Base-by-base conservation (phyloP, 495 filamentous ascomycete genomes). In the Trypethelium eluteriae region DNA sequence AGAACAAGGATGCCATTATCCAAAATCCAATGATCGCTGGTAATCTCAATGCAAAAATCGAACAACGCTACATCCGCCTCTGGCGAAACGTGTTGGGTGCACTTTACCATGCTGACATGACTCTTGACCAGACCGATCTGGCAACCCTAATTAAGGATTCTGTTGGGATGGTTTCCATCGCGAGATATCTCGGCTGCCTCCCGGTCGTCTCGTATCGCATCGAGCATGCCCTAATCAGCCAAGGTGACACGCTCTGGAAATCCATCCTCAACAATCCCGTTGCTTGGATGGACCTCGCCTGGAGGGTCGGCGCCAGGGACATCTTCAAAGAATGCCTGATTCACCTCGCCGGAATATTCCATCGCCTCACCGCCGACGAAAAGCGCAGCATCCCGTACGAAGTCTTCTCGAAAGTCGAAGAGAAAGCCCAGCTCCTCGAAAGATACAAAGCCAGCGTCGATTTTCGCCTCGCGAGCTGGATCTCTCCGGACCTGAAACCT, bases 251-350 rank as follows among this genome's bases (percentile, higher is more conserved):
- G 6, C 71, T 84, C 11, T 81, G 75, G 66, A 64, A 68, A 1
- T 69, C 77, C 14, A 78, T 85, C 62, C 53, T 71, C 18, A 57
- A 50, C 3, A 72, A 74, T 12, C 79, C 82, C 1, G 69, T 74
- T 34, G 65, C 38, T 0, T 85, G 82, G 82, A 66, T 77, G 16
- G 70, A 71, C 39, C 70, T 83, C 2, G 80, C 71, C 18, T 59
- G 61, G 12, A 76, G 75, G 6, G 70, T 84, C 50, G 73, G 75
- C 57, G 81, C 78, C 1, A 70, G 74, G 39, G 12, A 71, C 9
- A 79, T 84, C 49, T 81, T 80, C 75, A 71, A 76, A 9, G 82
- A 84, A 66, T 74, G 79, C 12, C 69, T 84, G 25, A 72, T 81
- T 65, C 81, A 85, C 70, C 53, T 81, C 38, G 73, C 78, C 1